Evolutionary conservation across 768 basidiomycete genomes (phyloP).

Genomic region (Kwoniella sp.): DNA sequence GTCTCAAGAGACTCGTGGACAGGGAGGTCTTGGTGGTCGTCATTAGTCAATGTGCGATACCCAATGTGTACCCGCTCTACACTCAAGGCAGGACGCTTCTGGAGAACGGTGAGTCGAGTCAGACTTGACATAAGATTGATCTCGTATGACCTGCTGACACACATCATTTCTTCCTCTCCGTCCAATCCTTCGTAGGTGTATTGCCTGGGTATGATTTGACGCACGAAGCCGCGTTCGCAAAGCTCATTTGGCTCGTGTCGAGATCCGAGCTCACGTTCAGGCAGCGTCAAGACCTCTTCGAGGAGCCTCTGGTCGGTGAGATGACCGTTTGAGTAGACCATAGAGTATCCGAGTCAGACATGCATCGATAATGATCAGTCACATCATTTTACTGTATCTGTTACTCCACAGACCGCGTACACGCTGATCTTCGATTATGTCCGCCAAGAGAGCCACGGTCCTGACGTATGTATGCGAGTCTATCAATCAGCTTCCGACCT

Average conservation of each 20-base stretch:
- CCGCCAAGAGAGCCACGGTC: too few species aligned
- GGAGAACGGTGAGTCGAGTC: slow-evolving; percentile 30
- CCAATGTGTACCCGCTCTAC: slow-evolving; percentile 49
- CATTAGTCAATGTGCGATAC: slow-evolving; percentile 49
- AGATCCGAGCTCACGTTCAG: slow-evolving; percentile 44
- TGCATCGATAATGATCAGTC: too few species aligned
- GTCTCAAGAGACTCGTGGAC: slow-evolving; percentile 38
- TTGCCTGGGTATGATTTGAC: slow-evolving; percentile 50
- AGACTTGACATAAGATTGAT: neutral
- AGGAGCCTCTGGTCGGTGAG: slow-evolving; percentile 42
- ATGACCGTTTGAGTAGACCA: slow-evolving; percentile 38
- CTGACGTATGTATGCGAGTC: too few species aligned
- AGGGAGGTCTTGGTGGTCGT: slow-evolving; percentile 49
- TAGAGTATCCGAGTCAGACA: too few species aligned
- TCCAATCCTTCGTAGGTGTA: slow-evolving; percentile 26
- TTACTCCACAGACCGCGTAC: too few species aligned
- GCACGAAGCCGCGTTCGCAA: slow-evolving; percentile 52
- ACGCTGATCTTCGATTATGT: too few species aligned
- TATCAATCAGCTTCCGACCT: too few species aligned
- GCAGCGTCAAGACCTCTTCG: slow-evolving; percentile 43
- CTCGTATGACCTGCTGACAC: neutral
- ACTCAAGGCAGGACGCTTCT: slow-evolving; percentile 46
- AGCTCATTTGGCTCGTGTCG: slow-evolving; percentile 49
- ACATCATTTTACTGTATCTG: too few species aligned
- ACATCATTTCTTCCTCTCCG: neutral